phyloP scores from a whole-genome alignment of 805 yeast species.

The Candida andamanensis region DNA sequence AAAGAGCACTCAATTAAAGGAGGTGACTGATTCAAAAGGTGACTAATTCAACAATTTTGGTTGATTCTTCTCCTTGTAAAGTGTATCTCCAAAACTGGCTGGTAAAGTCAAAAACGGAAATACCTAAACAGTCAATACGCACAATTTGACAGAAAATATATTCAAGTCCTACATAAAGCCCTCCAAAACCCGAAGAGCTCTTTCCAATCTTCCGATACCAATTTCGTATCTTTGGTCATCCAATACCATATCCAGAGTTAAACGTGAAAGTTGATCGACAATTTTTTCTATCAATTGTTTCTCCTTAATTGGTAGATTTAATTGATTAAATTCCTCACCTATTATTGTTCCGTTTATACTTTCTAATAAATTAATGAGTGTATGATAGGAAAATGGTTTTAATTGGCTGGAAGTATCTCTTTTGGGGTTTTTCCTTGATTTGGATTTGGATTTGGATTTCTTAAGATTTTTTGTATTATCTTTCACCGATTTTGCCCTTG shows the following conservation, averaged over 20 bases:
- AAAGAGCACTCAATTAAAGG: too few relatives aligned
- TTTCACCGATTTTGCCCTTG: slow-evolving; percentile 30
- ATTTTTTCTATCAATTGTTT: slow-evolving; percentile 77
- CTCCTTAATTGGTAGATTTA: slow-evolving; percentile 72
- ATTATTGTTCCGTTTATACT: slow-evolving; percentile 58
- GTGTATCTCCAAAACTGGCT: too few relatives aligned
- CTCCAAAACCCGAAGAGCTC: slow-evolving; percentile 80
- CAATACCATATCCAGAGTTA: slow-evolving; percentile 86
- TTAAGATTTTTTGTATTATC: slow-evolving; percentile 22
- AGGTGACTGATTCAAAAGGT: too few relatives aligned
- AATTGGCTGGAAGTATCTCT: slow-evolving; percentile 11
- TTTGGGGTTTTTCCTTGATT: slow-evolving; percentile 8
- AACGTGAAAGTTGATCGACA: slow-evolving; percentile 75
- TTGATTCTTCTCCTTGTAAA: too few relatives aligned
- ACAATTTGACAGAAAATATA: too few relatives aligned
- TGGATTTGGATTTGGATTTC: slow-evolving; percentile 15
- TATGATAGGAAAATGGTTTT: slow-evolving; percentile 37
- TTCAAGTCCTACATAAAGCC: slow-evolving; percentile 47
- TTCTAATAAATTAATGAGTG: slow-evolving; percentile 48
- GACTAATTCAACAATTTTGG: too few relatives aligned
- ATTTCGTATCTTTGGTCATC: slow-evolving; percentile 78
- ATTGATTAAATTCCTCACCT: slow-evolving; percentile 66
- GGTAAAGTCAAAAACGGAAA: too few relatives aligned
- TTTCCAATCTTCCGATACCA: slow-evolving; percentile 72
- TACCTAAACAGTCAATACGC: too few relatives aligned